Evolutionary conservation across 2,329 filamentous ascomycete species (phyloP), one percentile per base, ranked within the genome.

Genomic region (Fusarium euwallaceae): DNA sequence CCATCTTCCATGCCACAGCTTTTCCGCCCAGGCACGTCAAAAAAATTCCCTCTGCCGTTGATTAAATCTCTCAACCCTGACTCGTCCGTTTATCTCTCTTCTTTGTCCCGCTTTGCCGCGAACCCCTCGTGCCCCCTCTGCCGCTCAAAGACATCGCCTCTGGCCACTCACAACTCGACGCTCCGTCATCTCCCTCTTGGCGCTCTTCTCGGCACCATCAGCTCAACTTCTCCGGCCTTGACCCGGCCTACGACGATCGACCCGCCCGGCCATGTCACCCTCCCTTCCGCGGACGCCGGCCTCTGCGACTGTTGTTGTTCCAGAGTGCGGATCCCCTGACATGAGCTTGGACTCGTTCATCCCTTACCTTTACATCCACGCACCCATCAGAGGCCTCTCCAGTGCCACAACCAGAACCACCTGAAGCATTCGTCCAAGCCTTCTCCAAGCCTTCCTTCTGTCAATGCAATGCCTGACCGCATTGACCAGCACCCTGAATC

Each of bases 301-400:
- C 41, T 48, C 34, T 61, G 39, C 39, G 59, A 61, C 59, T 45
- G n/a, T 61, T 61, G 16, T 8, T 37, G 59, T 61, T 61, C 39
- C 59, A 61, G 59, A 61, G 29, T 45, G 59, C 59, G 59, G 59
- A 61, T 45, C 59, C 39, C 59, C 45, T 53, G 43, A 48, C 43
- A 17, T 48, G 22, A 63, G 61, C 61, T 53, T 55, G 61, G 61
- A 53, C 61, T 63, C 61, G 61, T 63, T 63, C 61, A 27, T 63
- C 45, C 45, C 61, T 39, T 63, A 32, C n/a, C n/a, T 17, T n/a
- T 17, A 29, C 27, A 11, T 53, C 48, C 27, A 12, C 43, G 20
- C 43, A 48, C 43, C 22, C 22, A 48, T 32, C 17, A 29, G 11
- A 32, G 17, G 27, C 48, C 27, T 32, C n/a, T 32, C 27, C 48